Conservation (phyloP, 2,329 filamentous ascomycete species). For the Alternaria burnsii region DNA sequence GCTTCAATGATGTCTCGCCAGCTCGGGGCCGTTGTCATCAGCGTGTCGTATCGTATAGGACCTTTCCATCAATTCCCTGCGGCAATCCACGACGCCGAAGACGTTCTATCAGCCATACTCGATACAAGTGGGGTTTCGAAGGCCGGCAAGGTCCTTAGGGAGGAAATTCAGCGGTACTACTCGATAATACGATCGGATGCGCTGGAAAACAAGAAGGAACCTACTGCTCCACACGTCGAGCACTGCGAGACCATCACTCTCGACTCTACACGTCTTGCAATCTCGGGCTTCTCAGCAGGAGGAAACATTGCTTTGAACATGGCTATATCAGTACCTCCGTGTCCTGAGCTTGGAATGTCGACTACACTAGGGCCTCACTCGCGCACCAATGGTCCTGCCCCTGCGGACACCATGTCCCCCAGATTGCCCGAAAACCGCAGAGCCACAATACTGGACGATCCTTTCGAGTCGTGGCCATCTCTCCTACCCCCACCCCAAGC, state of each 20-base stretch:
- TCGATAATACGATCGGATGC: conserved; percentile 34
- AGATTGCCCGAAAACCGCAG: conserved; percentile 39
- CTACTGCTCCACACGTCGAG: conserved; percentile 23
- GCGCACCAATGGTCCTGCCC: conserved; percentile 17
- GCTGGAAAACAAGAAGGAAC: conserved; percentile 28
- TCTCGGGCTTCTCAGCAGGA: conserved; percentile 58
- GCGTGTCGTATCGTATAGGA: conserved; percentile 59
- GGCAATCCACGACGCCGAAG: conserved; percentile 59
- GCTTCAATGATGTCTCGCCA: conserved; percentile 57
- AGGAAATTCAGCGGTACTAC: conserved; percentile 47
- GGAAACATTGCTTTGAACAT: conserved; percentile 59
- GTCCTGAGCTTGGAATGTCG: conserved; percentile 30
- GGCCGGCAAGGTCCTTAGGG: conserved; percentile 44
- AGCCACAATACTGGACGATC: conserved; percentile 44
- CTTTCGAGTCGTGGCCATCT: conserved; percentile 47
- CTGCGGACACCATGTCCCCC: conserved; percentile 35
- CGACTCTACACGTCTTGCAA: conserved; percentile 51
- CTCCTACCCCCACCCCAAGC: conserved; percentile 47
- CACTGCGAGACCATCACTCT: conserved; percentile 41
- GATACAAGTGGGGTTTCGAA: conserved; percentile 45
- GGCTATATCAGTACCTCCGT: conserved; percentile 48
- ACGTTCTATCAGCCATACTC: conserved; percentile 55
- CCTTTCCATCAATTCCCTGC: conserved; percentile 58
- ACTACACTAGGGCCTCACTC: conserved; percentile 15
- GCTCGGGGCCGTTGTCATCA: conserved; percentile 55